These are phyloP conservation scores for Hemerocallis citrina DNA, from an alignment of 106 monocot species.

Conservation along the genomic window DNA sequence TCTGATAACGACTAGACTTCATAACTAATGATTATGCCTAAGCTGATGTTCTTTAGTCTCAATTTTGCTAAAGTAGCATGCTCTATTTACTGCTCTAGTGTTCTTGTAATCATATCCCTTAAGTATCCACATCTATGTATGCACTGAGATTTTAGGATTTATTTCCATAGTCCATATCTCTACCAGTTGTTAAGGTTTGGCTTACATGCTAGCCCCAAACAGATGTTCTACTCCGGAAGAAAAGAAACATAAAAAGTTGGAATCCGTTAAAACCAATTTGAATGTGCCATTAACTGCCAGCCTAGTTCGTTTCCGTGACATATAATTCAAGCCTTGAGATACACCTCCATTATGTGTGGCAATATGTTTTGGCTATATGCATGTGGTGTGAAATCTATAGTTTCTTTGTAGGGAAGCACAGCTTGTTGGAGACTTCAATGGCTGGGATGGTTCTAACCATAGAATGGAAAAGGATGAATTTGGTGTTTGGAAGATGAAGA, in stretches of 20 bases:
- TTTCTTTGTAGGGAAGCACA: conserved; percentile 67
- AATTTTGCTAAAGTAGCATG: too few species aligned
- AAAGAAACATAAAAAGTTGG: not conserved
- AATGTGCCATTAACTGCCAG: not conserved
- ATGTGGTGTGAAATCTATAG: conserved; percentile 4
- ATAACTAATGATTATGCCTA: too few species aligned
- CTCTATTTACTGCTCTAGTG: not conserved
- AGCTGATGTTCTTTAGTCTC: too few species aligned
- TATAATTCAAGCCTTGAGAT: not conserved
- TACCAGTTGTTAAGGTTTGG: not conserved
- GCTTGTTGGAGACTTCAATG: conserved; percentile 87
- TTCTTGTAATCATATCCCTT: not conserved
- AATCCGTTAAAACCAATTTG: not conserved
- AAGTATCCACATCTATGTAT: not conserved
- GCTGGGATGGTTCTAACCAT: conserved; percentile 84
- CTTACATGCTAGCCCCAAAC: too few species aligned
- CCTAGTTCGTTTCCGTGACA: too few species aligned
- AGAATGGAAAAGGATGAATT: conserved; percentile 75
- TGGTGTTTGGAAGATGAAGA: conserved; percentile 79
- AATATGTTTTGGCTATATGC: not conserved
- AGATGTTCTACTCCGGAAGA: not conserved
- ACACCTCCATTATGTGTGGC: not conserved
- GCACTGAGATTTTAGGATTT: not conserved
- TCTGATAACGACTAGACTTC: too few species aligned
- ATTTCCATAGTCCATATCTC: not conserved